Percentiles rank a stretch among this genome's conserved stretches.
Evolutionary conservation across 768 basidiomycete genomes (phyloP).

Genomic region (Boletus reticulatus): DNA sequence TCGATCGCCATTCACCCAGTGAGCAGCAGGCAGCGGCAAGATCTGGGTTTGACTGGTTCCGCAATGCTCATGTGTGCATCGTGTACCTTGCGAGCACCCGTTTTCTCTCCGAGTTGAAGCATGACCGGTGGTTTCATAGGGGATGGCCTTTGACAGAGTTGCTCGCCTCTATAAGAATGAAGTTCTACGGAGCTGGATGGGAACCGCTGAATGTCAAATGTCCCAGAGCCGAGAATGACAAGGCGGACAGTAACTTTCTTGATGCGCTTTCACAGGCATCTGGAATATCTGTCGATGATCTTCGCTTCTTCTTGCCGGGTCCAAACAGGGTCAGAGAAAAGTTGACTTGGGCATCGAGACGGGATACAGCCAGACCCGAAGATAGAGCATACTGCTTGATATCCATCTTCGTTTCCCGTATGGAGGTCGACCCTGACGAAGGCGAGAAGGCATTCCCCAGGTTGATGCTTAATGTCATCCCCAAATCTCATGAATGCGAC

Average conservation of each 20-base stretch:
- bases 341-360: not conserved
- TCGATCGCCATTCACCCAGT: not conserved
- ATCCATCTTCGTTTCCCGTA: constrained; percentile 3
- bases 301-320: not conserved
- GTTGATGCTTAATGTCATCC: constrained; percentile 4
- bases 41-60: constrained; percentile 1
- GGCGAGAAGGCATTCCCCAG: constrained; percentile 1
- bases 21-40: not conserved
- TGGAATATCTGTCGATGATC: constrained; percentile 1
- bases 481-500: not conserved
- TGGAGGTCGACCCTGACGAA: not conserved
- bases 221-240: constrained; percentile 4
- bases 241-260: constrained; percentile 1
- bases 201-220: not conserved
- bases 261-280: constrained; percentile 1
- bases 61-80: constrained; percentile 4
- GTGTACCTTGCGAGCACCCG: constrained; percentile 1
- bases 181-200: constrained; percentile 8
- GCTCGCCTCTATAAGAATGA: not conserved
- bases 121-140: constrained; percentile 1
- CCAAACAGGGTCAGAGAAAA: constrained; percentile 8
- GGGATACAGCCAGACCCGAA: not conserved
- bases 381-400: constrained; percentile 1
- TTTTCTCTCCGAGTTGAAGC: not conserved
- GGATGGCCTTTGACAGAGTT: constrained; percentile 1